phyloP scores from a whole-genome alignment of 179 eudicot species.

The Patellifolia procumbens region DNA sequence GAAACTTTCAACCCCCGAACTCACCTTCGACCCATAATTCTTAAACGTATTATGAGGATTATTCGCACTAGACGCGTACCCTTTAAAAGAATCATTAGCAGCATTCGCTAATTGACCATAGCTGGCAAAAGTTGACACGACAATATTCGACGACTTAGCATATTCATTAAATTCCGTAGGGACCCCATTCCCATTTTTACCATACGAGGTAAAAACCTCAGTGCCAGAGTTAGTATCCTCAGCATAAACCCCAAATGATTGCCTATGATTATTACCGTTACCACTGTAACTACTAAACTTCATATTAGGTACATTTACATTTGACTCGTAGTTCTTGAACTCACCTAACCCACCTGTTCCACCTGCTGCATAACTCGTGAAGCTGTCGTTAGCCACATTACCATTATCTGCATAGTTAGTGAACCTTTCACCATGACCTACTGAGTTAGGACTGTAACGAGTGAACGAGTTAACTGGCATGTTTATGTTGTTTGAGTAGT shows the following conservation, averaged over 20 bases:
- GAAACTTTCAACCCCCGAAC: slow-evolving; percentile 52
- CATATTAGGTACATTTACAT: slow-evolving; percentile 59
- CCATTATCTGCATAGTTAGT: slow-evolving; percentile 55
- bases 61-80: slow-evolving; percentile 53
- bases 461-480: slow-evolving; percentile 31
- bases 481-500: slow-evolving; percentile 38
- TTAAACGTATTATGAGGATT: slow-evolving; percentile 63
- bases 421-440: slow-evolving; percentile 65
- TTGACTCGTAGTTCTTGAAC: slow-evolving; percentile 48
- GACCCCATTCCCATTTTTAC: slow-evolving; percentile 65
- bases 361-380: slow-evolving; percentile 53
- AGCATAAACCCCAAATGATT: slow-evolving; percentile 50
- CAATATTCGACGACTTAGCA: slow-evolving; percentile 54
- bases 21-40: slow-evolving; percentile 54
- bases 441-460: slow-evolving; percentile 55
- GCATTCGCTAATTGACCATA: slow-evolving; percentile 61
- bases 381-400: slow-evolving; percentile 69
- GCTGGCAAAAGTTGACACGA: slow-evolving; percentile 56
- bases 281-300: slow-evolving; percentile 58
- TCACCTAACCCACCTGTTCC: slow-evolving; percentile 73
- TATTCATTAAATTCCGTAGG: slow-evolving; percentile 46
- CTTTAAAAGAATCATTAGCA: slow-evolving; percentile 57
- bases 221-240: slow-evolving; percentile 54
- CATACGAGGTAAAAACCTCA: slow-evolving; percentile 57
- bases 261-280: slow-evolving; percentile 42